These are phyloP conservation scores for Cystobasidium sp. DNA, from an alignment of 1,284 basidiomycete species.

Conservation along the genomic window DNA sequence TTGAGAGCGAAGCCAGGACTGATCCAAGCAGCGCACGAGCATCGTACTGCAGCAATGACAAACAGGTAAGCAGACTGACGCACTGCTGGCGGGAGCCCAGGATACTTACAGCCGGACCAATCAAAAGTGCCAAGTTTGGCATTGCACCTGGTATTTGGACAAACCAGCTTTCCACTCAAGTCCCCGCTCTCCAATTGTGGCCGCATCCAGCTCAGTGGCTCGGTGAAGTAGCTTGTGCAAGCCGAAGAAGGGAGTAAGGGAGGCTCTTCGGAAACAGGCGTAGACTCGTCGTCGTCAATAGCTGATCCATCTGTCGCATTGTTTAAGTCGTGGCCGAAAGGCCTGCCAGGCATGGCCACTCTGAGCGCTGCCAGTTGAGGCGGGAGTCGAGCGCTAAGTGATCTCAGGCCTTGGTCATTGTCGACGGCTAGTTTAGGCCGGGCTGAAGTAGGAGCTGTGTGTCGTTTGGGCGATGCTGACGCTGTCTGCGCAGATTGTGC, in stretches of 20 bases:
- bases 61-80: background rate
- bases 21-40: slow-evolving; percentile 53
- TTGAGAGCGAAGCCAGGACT: slow-evolving; percentile 52
- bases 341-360: slow-evolving; percentile 28
- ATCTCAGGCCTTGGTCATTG: background rate
- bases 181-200: slow-evolving; percentile 72
- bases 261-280: slow-evolving; percentile 16
- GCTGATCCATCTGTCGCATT: slow-evolving; percentile 32
- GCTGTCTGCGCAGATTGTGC: too few relatives aligned
- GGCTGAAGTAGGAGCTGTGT: background rate
- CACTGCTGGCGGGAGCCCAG: slow-evolving; percentile 17
- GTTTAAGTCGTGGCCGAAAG: slow-evolving; percentile 21
- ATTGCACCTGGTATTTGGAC: slow-evolving; percentile 86
- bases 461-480: background rate
- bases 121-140: slow-evolving; percentile 93
- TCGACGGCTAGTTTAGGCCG: slow-evolving; percentile 10
- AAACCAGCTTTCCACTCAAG: slow-evolving; percentile 82
- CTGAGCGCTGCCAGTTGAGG: slow-evolving; percentile 32
- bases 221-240: slow-evolving; percentile 95
- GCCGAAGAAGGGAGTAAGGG: slow-evolving; percentile 45
- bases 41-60: slow-evolving; percentile 33
- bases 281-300: slow-evolving; percentile 43
- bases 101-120: slow-evolving; percentile 91
- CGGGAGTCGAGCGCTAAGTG: slow-evolving; percentile 13
- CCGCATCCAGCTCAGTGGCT: slow-evolving; percentile 96